Conservation (phyloP, 495 filamentous ascomycete genomes). For the Daldinia grandis region DNA sequence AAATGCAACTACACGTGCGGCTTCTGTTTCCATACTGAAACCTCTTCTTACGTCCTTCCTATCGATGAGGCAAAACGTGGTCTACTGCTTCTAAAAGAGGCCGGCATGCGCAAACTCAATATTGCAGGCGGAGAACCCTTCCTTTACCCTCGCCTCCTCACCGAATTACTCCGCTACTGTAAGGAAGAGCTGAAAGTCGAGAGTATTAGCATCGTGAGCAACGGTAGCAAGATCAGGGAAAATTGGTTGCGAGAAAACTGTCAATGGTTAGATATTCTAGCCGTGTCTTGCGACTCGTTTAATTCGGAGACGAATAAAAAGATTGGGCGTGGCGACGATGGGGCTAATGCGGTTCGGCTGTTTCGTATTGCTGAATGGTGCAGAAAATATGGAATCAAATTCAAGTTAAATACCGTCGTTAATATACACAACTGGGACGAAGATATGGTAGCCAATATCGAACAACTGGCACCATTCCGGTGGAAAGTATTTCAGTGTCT, state of each 20-base stretch:
- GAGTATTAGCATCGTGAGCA: slow-evolving; percentile 63
- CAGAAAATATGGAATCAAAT: slow-evolving; percentile 57
- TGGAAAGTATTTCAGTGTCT: slow-evolving; percentile 70
- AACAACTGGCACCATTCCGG: slow-evolving; percentile 58
- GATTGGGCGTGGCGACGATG: slow-evolving; percentile 60
- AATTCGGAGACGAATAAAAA: slow-evolving; percentile 59
- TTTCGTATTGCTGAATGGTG: slow-evolving; percentile 57
- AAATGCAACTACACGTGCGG: slow-evolving; percentile 62
- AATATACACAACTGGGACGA: slow-evolving; percentile 60
- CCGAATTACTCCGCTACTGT: slow-evolving; percentile 58
- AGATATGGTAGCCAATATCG: slow-evolving; percentile 61
- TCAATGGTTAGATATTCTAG: slow-evolving; percentile 61
- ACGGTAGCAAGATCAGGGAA: slow-evolving; percentile 60
- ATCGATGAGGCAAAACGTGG: slow-evolving; percentile 54
- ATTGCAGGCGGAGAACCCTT: slow-evolving; percentile 70
- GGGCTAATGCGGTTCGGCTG: slow-evolving; percentile 56
- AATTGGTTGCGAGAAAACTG: slow-evolving; percentile 54
- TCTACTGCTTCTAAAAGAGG: slow-evolving; percentile 56
- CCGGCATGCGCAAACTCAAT: slow-evolving; percentile 67
- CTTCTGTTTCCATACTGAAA: slow-evolving; percentile 68
- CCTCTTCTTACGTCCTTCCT: slow-evolving; percentile 52
- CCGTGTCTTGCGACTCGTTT: slow-evolving; percentile 67
- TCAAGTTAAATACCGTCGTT: slow-evolving; percentile 69
- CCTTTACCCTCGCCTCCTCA: slow-evolving; percentile 59
- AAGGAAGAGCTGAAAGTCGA: slow-evolving; percentile 61